Evolutionary conservation across 2,329 filamentous ascomycete genomes (phyloP).

Genomic region (Cercospora brassicicola): DNA sequence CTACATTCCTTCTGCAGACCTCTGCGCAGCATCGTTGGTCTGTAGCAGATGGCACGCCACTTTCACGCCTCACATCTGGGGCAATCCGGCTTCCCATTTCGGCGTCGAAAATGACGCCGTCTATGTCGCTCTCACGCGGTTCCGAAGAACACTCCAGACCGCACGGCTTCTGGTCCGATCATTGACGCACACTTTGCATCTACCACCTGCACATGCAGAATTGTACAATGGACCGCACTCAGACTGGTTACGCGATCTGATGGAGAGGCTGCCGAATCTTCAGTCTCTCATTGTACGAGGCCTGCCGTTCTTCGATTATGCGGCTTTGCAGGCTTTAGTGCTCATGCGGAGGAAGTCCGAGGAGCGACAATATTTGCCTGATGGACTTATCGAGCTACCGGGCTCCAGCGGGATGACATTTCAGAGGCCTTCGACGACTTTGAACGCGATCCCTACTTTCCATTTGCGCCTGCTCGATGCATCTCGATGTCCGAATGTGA

Average conservation of each 20-base stretch:
- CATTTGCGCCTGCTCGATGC: constrained; percentile 58
- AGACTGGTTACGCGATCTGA: constrained; percentile 60
- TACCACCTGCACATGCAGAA: constrained; percentile 61
- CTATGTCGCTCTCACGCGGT: constrained; percentile 61
- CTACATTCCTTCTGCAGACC: constrained; percentile 57
- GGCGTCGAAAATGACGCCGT: constrained; percentile 61
- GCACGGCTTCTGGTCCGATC: constrained; percentile 55
- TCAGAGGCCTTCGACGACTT: constrained; percentile 16
- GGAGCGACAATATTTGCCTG: constrained; percentile 26
- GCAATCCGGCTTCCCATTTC: constrained; percentile 63
- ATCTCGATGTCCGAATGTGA: constrained; percentile 59
- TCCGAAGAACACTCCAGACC: constrained; percentile 57
- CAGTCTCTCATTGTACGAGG: constrained; percentile 61
- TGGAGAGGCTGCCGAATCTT: constrained; percentile 58
- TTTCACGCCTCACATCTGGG: constrained; percentile 63
- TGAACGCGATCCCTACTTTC: constrained; percentile 38
- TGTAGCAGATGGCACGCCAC: constrained; percentile 58
- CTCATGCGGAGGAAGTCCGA: constrained; percentile 33
- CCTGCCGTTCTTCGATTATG: constrained; percentile 63
- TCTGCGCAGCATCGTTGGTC: constrained; percentile 58
- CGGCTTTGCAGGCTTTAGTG: constrained; percentile 52
- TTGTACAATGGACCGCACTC: constrained; percentile 60
- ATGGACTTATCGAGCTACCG: constrained; percentile 36
- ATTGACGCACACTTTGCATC: constrained; percentile 61
- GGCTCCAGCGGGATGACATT: constrained; percentile 32